Evolutionary conservation across 441 rosid species (phyloP).

Genomic region (Gossypium lobatum): DNA sequence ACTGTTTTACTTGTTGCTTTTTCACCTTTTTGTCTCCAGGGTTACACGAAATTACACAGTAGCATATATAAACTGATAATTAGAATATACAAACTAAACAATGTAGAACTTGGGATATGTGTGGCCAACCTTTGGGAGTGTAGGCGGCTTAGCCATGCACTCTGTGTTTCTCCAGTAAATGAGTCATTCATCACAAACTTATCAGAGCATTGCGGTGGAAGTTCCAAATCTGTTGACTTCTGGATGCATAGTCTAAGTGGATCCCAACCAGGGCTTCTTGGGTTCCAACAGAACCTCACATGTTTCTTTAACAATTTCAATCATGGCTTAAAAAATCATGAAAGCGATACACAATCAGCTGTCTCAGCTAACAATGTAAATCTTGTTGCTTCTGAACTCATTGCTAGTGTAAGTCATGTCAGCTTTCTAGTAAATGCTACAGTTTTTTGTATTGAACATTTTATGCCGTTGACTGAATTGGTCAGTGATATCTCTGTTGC

Average conservation of each 20-base stretch:
- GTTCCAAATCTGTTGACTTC: conserved; percentile 42
- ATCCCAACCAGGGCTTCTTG: conserved; percentile 50
- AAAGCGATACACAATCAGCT: conserved; percentile 26
- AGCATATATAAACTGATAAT: conserved; percentile 53
- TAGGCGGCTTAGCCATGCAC: conserved; percentile 83
- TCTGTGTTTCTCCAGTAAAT: conserved; percentile 70
- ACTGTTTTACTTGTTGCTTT: background rate
- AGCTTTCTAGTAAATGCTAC: background rate
- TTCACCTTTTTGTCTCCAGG: conserved; percentile 38
- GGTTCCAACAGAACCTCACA: conserved; percentile 56
- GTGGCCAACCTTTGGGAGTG: conserved; percentile 67
- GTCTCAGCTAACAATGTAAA: conserved; percentile 49
- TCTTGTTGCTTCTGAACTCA: conserved; percentile 51
- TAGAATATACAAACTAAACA: conserved; percentile 45
- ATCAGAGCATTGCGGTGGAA: conserved; percentile 47
- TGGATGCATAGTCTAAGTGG: conserved; percentile 71
- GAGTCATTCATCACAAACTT: conserved; percentile 45
- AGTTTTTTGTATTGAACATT: conserved; percentile 5
- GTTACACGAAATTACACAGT: conserved; percentile 44
- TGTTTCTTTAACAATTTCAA: conserved; percentile 26
- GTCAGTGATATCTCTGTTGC: conserved; percentile 11
- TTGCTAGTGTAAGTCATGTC: conserved; percentile 48
- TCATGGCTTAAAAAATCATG: conserved; percentile 23
- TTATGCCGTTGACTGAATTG: conserved; percentile 2
- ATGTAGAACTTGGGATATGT: conserved; percentile 46